Base-by-base conservation (phyloP, 169 alveolate genomes). In the Eimeria maxima region DNA sequence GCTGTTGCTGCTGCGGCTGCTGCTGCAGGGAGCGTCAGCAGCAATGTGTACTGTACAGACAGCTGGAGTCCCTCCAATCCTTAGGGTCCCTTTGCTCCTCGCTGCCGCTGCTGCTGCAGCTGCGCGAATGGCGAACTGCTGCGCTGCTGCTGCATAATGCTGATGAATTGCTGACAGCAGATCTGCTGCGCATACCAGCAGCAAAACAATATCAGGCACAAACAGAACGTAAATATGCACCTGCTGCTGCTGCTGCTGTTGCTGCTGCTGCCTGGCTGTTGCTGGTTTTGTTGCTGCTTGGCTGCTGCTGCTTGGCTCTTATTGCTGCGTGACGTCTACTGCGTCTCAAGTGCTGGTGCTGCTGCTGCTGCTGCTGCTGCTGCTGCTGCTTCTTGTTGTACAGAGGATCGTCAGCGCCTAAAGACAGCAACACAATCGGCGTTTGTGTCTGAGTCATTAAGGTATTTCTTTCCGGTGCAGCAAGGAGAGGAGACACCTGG, bases 41-140 rank as follows among this genome's bases (percentile, higher is more conserved):
- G 4, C 88, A 38, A 29, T 76, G 88, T 20, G 88, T 76, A 65
- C 88, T 76, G 88, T 42, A 76, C 8, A 16, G 88, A 42, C 88
- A 76, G 60, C 88, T 76, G 50, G 88, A 76, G 63, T 11, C 88
- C 13, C 57, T 76, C 0, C 88, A 76, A 63, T 76, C 88, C 13
- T 42, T 76, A 29, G 88, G 63, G 57, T 14, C 88, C 29, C 88
- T 76, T 27, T 76, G 88, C 24, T 76, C 88, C 24, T 76, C 88
- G 18, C 38, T 76, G 53, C 88, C 88, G 88, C 60, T 76, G 88
- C 88, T 76, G 60, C 88, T 76, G 88, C 88, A 76, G 60, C 88
- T 76, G 88, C 88, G 88, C 5, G 88, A 76, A 6, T 76, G 88
- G 88, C 57, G 88, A 7, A 76, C 88, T 76, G 88, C 88, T 76